These are phyloP conservation scores for Dendrobium catenatum DNA, from an alignment of 106 monocot species.

Conservation along the genomic window DNA sequence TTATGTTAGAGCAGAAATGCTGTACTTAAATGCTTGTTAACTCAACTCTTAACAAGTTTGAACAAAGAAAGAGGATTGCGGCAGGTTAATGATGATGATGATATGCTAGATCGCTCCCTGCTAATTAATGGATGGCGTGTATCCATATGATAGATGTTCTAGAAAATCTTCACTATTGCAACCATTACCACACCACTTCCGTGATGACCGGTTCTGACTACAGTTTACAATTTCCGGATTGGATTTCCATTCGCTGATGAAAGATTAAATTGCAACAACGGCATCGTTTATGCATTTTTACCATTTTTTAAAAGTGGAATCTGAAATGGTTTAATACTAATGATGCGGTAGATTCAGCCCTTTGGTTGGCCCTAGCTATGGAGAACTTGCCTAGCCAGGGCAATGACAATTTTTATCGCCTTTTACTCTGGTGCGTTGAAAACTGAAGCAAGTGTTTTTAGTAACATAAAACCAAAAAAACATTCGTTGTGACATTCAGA, in stretches of 20 bases:
- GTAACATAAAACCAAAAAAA: not conserved
- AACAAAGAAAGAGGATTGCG: not conserved
- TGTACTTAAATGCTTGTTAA: not conserved
- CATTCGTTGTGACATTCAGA: not conserved
- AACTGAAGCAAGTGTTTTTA: not conserved
- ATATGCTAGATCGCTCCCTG: not conserved
- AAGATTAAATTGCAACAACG: not conserved
- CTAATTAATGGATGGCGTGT: not conserved
- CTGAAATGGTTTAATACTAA: not conserved
- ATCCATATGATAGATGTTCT: not conserved
- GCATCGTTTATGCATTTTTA: not conserved
- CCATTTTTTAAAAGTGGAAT: not conserved
- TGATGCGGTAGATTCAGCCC: not conserved
- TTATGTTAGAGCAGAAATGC: not conserved
- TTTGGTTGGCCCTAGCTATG: not conserved
- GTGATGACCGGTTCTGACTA: not conserved
- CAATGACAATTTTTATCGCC: not conserved
- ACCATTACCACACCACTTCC: not conserved
- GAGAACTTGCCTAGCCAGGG: not conserved
- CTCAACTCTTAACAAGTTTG: not conserved
- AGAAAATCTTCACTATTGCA: not conserved
- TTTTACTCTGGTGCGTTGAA: not conserved
- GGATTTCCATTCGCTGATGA: not conserved
- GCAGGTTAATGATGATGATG: not conserved
- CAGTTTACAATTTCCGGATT: not conserved